phyloP scores from a whole-genome alignment of 495 filamentous ascomycete species.

The Penicillium parvum region DNA sequence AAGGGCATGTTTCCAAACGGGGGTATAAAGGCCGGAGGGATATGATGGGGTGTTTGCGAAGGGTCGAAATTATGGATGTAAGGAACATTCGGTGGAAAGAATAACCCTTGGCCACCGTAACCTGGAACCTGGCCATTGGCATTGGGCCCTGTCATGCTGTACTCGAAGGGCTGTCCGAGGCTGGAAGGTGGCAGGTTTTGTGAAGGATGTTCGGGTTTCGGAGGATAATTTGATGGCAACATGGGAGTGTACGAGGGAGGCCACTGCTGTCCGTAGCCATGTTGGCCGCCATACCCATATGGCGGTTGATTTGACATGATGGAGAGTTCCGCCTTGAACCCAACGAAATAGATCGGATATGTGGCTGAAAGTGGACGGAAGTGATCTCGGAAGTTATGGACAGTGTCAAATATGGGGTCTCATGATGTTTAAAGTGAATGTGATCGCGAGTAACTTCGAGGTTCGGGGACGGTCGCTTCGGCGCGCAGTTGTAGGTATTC shows the following conservation, averaged over 20 bases:
- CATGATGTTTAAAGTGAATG: constrained; percentile 1
- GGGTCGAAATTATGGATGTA: constrained; percentile 27
- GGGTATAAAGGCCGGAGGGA: constrained; percentile 26
- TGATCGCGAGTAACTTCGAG: background rate
- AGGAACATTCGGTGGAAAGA: constrained; percentile 31
- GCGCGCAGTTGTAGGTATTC: too few relatives aligned
- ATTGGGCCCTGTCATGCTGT: constrained; percentile 21
- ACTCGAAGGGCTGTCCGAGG: constrained; percentile 12
- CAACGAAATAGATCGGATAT: background rate
- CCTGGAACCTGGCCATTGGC: constrained; percentile 29
- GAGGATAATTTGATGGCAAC: constrained; percentile 19
- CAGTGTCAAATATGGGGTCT: constrained; percentile 2
- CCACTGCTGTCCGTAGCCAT: constrained; percentile 34
- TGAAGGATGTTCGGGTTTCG: constrained; percentile 15
- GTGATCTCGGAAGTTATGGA: background rate
- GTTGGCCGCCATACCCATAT: constrained; percentile 45
- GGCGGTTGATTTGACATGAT: constrained; percentile 56
- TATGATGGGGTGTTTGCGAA: constrained; percentile 21
- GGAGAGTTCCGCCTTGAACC: background rate
- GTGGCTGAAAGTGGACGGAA: background rate
- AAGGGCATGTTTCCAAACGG: constrained; percentile 20
- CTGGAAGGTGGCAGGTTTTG: constrained; percentile 9
- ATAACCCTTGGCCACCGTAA: constrained; percentile 14
- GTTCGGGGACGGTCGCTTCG: background rate
- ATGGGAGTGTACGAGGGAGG: constrained; percentile 23